Base-by-base conservation (phyloP, 2,329 filamentous ascomycete genomes). In the Paecilomyces sp. region DNA sequence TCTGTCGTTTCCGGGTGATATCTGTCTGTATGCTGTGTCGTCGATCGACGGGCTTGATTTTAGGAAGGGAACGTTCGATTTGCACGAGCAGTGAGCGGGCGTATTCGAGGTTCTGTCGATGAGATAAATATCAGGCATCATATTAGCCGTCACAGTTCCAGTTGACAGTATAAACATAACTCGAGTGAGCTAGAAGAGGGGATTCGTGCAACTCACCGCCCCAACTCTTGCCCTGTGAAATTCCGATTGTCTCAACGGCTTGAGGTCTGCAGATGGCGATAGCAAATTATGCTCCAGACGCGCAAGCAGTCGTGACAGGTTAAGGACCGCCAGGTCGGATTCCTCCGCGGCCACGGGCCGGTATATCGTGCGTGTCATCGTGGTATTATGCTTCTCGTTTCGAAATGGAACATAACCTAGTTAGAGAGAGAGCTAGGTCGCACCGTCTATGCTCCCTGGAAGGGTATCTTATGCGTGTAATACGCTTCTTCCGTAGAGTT, bases 221-320 rank as follows among this genome's bases (percentile, higher is more conserved):
- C 68, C 67, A 33, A 77, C 71, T 66, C 77, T 73, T 62, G 73
- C 71, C 59, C 77, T 74, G 62, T 79, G 76, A 58, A 75, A 75
- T 54, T 77, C 73, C 31, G 77, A 74, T 60, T 68, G 71, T 34
- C 68, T 73, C 47, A 77, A 63, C 12, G 70, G 65, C 60, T 70
- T 72, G 22, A 76, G 65, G 51, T 77, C 74, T 41, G 74, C 65
- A 12, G 65, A 68, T 8, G 69, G 67, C 3, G 76, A 75, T 57
- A 79, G 72, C 41, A 80, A 67, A 56, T 80, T 77, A 60, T 76
- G 67, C 60, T 77, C 76, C 25, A 79, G 71, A 31, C 77, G 74
- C 15, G 72, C 68, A 50, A 80, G 69, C n/a, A 79, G 70, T 51
- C 76, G 75, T 31, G 74, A 68, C 15, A 79, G 67, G 55, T 73